Percentiles rank a stretch among this genome's conserved stretches.
Conservation (phyloP, 140 eudicot species). For the Flaveria floridana region DNA sequence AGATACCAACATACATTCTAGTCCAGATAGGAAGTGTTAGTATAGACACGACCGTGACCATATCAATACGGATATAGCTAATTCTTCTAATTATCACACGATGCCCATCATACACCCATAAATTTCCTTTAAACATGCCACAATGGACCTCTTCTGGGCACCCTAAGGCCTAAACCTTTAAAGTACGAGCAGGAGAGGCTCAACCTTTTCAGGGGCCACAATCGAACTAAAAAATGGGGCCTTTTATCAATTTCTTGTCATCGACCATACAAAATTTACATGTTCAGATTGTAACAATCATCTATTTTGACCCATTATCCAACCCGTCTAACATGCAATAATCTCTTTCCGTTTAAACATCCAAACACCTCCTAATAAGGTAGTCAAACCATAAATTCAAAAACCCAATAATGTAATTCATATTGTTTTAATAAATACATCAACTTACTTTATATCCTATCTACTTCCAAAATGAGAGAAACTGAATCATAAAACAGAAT, state of each 20-base stretch:
- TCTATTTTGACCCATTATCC: too few relatives aligned
- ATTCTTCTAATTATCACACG: background rate
- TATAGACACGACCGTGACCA: background rate
- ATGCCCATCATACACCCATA: background rate
- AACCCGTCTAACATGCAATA: too few relatives aligned
- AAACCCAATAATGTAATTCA: too few relatives aligned
- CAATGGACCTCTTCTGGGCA: background rate
- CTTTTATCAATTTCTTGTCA: too few relatives aligned
- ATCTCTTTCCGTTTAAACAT: too few relatives aligned
- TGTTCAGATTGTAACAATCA: too few relatives aligned
- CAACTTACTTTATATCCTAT: background rate
- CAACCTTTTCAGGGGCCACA: too few relatives aligned
- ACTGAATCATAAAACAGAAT: background rate
- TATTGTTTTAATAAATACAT: too few relatives aligned
- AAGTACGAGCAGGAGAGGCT: background rate
- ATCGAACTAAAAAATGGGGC: too few relatives aligned
- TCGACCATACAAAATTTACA: too few relatives aligned
- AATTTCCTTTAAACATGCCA: background rate
- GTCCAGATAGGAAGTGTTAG: background rate
- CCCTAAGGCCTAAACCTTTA: background rate
- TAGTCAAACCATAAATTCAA: too few relatives aligned
- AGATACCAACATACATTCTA: background rate
- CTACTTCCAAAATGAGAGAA: background rate
- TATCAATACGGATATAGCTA: background rate
- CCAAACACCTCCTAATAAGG: too few relatives aligned